Evolutionary conservation across 257 asterid genomes (phyloP).

Genomic region (Lithospermum erythrorhizon): DNA sequence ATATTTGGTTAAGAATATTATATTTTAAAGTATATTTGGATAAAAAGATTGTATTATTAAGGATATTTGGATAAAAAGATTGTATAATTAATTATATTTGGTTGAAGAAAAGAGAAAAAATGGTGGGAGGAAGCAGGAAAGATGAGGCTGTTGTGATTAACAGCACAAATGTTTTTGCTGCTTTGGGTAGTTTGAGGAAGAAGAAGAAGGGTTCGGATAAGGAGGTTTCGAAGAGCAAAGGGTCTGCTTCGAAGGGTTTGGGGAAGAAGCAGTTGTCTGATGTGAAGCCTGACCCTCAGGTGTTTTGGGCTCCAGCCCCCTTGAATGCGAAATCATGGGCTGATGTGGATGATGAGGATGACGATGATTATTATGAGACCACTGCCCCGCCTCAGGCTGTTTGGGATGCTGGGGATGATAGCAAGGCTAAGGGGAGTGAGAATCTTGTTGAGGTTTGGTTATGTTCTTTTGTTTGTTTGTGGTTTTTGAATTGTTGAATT

Average conservation of each 20-base stretch:
- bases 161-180: conserved; percentile 84
- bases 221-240: conserved; percentile 36
- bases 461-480: background rate
- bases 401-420: conserved; percentile 34
- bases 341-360: conserved; percentile 94
- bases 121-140: conserved; percentile 76
- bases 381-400: conserved; percentile 78
- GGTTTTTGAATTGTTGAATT: background rate
- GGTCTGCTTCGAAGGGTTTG: conserved; percentile 18
- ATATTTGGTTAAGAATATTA: background rate
- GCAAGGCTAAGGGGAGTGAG: conserved; percentile 14
- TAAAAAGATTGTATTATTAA: background rate
- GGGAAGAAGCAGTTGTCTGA: conserved; percentile 20
- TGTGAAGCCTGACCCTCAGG: conserved; percentile 35
- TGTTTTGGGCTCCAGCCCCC: conserved; percentile 93
- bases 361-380: conserved; percentile 88
- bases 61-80: background rate
- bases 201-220: conserved; percentile 46
- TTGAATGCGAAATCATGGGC: conserved; percentile 84
- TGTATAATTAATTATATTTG: too few relatives aligned
- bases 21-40: too few relatives aligned
- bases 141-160: conserved; percentile 57
- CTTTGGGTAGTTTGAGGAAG: conserved; percentile 71
- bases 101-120: background rate
- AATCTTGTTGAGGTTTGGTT: conserved; percentile 39